A percentile compares a stretch with the other conserved stretches of the same genome.
phyloP scores from a whole-genome alignment of 2,329 filamentous ascomycete species.

The Pyricularia pennisetigena region DNA sequence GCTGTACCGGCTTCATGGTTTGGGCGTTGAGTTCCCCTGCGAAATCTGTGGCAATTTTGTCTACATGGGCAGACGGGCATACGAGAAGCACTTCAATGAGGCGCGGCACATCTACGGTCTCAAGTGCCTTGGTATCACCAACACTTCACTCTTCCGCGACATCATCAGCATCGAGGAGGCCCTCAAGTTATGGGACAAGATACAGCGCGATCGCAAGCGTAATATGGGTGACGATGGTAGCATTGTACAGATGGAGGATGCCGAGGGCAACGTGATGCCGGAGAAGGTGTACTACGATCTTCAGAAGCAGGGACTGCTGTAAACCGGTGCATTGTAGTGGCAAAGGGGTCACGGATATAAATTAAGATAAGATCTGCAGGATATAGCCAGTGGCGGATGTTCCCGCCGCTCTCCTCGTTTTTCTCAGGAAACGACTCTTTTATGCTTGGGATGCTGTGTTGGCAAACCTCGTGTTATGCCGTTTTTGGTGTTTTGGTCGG shows the following conservation, averaged over 20 bases:
- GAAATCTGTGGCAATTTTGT: slow-evolving; percentile 97
- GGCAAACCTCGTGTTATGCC: background rate
- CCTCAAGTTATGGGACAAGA: slow-evolving; percentile 82
- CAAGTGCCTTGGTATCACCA: slow-evolving; percentile 88
- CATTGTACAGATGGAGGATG: slow-evolving; percentile 97
- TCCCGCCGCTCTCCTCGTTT: background rate
- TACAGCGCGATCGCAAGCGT: slow-evolving; percentile 75
- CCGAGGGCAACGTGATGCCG: slow-evolving; percentile 96
- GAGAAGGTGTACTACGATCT: slow-evolving; percentile 96
- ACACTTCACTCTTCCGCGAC: slow-evolving; percentile 83
- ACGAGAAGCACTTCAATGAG: slow-evolving; percentile 98
- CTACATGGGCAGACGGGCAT: slow-evolving; percentile 94
- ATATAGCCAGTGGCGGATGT: background rate
- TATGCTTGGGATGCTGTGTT: background rate
- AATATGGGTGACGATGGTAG: slow-evolving; percentile 67
- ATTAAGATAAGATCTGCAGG: background rate
- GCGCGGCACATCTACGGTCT: slow-evolving; percentile 86
- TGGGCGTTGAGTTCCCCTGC: slow-evolving; percentile 90
- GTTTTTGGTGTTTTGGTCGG: background rate
- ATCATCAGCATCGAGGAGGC: slow-evolving; percentile 91
- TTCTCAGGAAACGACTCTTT: background rate
- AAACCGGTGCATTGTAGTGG: slow-evolving; percentile 14
- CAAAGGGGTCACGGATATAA: background rate
- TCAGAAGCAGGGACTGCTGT: slow-evolving; percentile 82
- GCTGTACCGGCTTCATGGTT: slow-evolving; percentile 92